These are phyloP conservation scores for Epichloe aotearoae DNA, from an alignment of 2,329 filamentous ascomycete species.

Conservation along the genomic window DNA sequence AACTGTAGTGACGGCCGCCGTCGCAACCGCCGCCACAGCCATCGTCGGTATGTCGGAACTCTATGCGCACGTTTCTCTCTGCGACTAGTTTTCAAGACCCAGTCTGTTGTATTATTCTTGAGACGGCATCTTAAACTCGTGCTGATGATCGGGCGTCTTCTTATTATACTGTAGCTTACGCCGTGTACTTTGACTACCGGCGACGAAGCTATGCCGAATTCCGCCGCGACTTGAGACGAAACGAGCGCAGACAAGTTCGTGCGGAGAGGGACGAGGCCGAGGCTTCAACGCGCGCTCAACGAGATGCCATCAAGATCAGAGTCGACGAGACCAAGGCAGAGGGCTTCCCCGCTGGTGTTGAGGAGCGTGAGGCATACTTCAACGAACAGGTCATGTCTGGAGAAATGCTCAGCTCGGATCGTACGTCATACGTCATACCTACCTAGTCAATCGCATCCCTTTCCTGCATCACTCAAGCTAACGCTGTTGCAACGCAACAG, in stretches of 20 bases:
- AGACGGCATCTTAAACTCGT: neutral
- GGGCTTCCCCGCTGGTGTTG: conserved; percentile 75
- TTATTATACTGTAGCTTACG: conserved; percentile 37
- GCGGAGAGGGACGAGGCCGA: conserved; percentile 61
- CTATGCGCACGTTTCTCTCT: neutral
- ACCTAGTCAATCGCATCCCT: neutral
- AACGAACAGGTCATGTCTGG: conserved; percentile 88
- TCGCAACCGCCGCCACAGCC: conserved; percentile 47
- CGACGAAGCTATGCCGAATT: conserved; percentile 52
- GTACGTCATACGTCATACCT: conserved; percentile 40
- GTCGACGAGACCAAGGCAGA: conserved; percentile 78
- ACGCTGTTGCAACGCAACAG: conserved; percentile 24
- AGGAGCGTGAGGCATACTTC: conserved; percentile 93
- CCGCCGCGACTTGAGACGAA: conserved; percentile 55
- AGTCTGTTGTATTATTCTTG: conserved; percentile 8
- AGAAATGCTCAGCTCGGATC: conserved; percentile 70
- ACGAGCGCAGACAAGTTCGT: conserved; percentile 59
- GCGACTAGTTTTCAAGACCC: neutral
- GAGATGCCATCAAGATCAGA: conserved; percentile 58
- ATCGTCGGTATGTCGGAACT: conserved; percentile 36
- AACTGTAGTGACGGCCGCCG: conserved; percentile 46
- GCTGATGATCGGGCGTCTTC: neutral
- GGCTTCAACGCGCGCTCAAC: conserved; percentile 50
- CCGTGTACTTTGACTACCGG: conserved; percentile 55
- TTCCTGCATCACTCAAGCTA: neutral